A percentile compares a stretch with the other conserved stretches of the same genome.
These are phyloP conservation scores for Pythium scleroteichum DNA, from an alignment of 352 stramenopile genomes.

Conservation along the genomic window DNA sequence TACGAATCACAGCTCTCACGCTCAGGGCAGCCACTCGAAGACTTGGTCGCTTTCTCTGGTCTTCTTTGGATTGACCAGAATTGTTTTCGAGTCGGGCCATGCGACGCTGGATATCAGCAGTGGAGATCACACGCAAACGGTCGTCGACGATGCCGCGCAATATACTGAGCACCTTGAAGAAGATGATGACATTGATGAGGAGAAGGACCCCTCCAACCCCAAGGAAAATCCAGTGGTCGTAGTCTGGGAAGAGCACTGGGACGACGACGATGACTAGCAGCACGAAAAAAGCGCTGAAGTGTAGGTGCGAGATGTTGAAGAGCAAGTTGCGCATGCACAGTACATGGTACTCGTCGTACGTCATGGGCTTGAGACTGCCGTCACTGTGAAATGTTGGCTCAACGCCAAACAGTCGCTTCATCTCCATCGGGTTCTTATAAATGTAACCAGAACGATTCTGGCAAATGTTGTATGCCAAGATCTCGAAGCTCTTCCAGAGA, in stretches of 20 bases:
- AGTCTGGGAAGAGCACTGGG: conserved; percentile 55
- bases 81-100: conserved; percentile 21
- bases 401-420: conserved; percentile 79
- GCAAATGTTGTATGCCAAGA: conserved; percentile 89
- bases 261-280: conserved; percentile 71
- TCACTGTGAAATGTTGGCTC: conserved; percentile 23
- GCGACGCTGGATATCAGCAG: conserved; percentile 56
- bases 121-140: conserved; percentile 69
- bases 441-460: conserved; percentile 85
- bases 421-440: conserved; percentile 87
- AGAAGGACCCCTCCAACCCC: conserved; percentile 54
- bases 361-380: conserved; percentile 42
- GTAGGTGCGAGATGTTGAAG: conserved; percentile 79
- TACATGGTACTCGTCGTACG: conserved; percentile 74
- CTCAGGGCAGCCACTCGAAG: conserved; percentile 62
- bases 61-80: neutral
- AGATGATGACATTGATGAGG: conserved; percentile 76
- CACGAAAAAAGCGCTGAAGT: conserved; percentile 77
- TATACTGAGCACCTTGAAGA: conserved; percentile 85
- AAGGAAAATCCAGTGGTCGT: conserved; percentile 81
- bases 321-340: conserved; percentile 87
- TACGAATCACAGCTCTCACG: conserved; percentile 73
- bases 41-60: conserved; percentile 25
- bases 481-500: conserved; percentile 87
- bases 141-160: conserved; percentile 83